Evolutionary conservation across 768 basidiomycete genomes (phyloP).

Genomic region (Inosperma sp.): DNA sequence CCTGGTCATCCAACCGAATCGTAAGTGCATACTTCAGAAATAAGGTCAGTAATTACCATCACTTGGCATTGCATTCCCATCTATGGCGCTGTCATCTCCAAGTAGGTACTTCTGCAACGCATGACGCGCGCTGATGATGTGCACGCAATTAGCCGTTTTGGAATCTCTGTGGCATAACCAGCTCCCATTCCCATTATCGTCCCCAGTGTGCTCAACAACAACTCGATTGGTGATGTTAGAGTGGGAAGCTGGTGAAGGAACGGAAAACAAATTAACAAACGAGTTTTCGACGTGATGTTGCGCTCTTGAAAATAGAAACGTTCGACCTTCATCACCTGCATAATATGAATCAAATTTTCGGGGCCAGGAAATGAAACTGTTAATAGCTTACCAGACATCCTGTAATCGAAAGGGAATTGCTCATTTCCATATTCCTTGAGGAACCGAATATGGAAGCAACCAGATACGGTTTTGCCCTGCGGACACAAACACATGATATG

Average conservation of each 20-base stretch:
- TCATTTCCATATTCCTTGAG: not conserved
- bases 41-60: not conserved
- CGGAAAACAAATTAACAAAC: constrained; percentile 8
- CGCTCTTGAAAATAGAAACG: not conserved
- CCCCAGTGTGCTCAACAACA: constrained; percentile 11
- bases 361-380: not conserved
- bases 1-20: not conserved
- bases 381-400: not conserved
- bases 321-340: not conserved
- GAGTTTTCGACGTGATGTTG: not conserved
- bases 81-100: constrained; percentile 2
- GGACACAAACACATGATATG: constrained; percentile 4
- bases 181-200: constrained; percentile 8
- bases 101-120: constrained; percentile 7
- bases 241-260: not conserved
- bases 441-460: constrained; percentile 3
- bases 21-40: not conserved
- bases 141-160: not conserved
- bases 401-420: not conserved
- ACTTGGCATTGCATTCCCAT: not conserved
- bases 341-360: not conserved
- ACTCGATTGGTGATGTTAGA: constrained; percentile 10
- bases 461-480: not conserved
- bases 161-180: constrained; percentile 13
- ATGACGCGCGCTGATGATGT: constrained; percentile 8